A percentile compares a stretch with the other conserved stretches of the same genome.
Evolutionary conservation across 495 filamentous ascomycete genomes (phyloP).

Genomic region (Terfezia boudieri): DNA sequence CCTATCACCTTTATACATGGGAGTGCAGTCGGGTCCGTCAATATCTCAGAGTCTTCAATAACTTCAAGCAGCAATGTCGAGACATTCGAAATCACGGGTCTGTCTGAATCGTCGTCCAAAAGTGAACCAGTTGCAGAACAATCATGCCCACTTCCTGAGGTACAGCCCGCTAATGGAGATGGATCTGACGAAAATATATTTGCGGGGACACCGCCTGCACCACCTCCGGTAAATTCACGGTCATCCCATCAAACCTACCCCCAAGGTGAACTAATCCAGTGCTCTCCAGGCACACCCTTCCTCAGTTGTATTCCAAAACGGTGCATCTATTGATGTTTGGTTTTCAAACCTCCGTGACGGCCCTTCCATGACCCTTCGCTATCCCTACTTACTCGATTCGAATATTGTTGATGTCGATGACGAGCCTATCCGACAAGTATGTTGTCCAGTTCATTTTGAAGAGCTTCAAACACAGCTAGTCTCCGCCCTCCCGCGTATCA

Average conservation of each 20-base stretch:
- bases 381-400: neutral
- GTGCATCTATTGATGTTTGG: neutral
- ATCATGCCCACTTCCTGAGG: neutral
- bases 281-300: neutral
- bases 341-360: neutral
- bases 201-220: neutral
- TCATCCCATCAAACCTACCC: neutral
- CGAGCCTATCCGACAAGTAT: neutral
- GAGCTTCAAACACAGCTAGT: neutral
- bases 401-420: neutral
- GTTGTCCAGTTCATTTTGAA: neutral
- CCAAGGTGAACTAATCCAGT: neutral
- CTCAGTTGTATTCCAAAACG: neutral
- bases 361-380: neutral
- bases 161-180: neutral
- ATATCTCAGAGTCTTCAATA: too few relatives aligned
- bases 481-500: neutral
- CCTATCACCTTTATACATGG: neutral
- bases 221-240: neutral
- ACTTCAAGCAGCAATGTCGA: neutral
- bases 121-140: neutral
- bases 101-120: neutral
- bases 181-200: neutral
- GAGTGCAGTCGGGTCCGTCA: neutral
- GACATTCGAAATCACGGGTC: neutral